Base-by-base conservation (phyloP, 2,329 filamentous ascomycete species). In the Neonectria ditissima region DNA sequence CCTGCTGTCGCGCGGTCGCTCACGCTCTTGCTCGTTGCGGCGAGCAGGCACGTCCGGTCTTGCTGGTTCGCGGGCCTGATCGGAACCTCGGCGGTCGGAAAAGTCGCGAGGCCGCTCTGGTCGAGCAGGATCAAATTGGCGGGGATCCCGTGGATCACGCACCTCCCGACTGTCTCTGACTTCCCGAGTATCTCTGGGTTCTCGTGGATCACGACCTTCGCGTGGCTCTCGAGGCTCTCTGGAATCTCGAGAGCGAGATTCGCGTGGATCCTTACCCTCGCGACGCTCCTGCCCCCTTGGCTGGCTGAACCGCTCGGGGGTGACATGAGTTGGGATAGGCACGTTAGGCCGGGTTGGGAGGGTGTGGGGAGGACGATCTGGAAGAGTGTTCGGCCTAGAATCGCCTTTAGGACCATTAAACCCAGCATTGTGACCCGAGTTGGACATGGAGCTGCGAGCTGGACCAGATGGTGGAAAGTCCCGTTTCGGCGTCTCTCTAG, bases 311-410 rank as follows among this genome's bases (percentile, higher is more conserved):
- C 84, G 80, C 54, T 84, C 83, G 24, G 82, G 78, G 10, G 78
- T 77, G 57, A 81, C 82, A 65, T 83, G 82, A 2, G 81, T 80
- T 1, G 83, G 82, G 48, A 86, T 82, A 8, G 86, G 86, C 11
- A 87, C 82, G 66, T 90, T 87, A 16, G 88, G 88, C 58, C 87
- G 82, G 57, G 78, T 87, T 1, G 89, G 89, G 7, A 91, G 77
- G 16, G 76, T 78, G 65, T 76, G 78, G 39, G 73, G 74, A 8
- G 75, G 78, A 4, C 76, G 73, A 53, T 79, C 79, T 14, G 79
- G 79, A n/a, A 80, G 70, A 18, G 70, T 78, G 24, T 78, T 78
- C 26, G 78, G 73, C 37, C 76, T 70, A 20, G 70, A 50, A 24
- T 80, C 78, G 14, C 52, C 57, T 59, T 74, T 75, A 3, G 69